Conservation (phyloP, 257 asterid genomes). For the Vinca minor region DNA sequence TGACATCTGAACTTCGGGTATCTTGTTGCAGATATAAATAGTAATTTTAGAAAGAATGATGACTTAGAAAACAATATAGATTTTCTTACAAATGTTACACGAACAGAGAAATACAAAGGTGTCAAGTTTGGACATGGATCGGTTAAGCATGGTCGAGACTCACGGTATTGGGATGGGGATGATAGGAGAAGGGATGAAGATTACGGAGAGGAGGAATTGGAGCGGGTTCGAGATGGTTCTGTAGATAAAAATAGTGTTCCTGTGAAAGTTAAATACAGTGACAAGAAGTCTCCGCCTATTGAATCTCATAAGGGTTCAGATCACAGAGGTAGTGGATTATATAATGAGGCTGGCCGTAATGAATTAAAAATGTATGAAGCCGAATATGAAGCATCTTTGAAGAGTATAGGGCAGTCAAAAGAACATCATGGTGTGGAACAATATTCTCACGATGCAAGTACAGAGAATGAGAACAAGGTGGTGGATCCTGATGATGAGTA, state of each 20-base stretch:
- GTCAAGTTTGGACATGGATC: constrained; percentile 81
- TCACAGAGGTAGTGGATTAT: constrained; percentile 52
- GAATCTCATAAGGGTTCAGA: constrained; percentile 30
- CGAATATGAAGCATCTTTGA: constrained; percentile 71
- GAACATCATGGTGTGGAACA: constrained; percentile 30
- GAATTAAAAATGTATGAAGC: constrained; percentile 78
- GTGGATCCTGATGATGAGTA: constrained; percentile 68
- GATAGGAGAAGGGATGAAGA: constrained; percentile 89
- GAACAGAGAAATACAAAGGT: constrained; percentile 40
- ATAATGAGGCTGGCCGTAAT: constrained; percentile 90
- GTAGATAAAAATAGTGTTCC: constrained; percentile 27
- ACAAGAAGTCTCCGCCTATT: constrained; percentile 27
- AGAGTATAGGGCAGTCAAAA: constrained; percentile 33
- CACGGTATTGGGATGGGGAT: constrained; percentile 93
- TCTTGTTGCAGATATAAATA: constrained; percentile 42
- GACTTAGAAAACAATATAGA: constrained; percentile 53
- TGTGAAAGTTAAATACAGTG: constrained; percentile 22
- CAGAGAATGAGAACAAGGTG: constrained; percentile 28
- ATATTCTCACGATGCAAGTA: constrained; percentile 30
- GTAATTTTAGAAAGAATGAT: constrained; percentile 45
- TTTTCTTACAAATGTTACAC: constrained; percentile 77
- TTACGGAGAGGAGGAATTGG: constrained; percentile 65
- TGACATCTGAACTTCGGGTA: constrained; percentile 18
- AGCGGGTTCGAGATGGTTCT: constrained; percentile 35
- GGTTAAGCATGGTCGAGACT: constrained; percentile 65